A percentile compares a stretch with the other conserved stretches of the same genome.
These are phyloP conservation scores for Wallacemonas sp. DNA, from an alignment of 208 protist species.

Conservation along the genomic window DNA sequence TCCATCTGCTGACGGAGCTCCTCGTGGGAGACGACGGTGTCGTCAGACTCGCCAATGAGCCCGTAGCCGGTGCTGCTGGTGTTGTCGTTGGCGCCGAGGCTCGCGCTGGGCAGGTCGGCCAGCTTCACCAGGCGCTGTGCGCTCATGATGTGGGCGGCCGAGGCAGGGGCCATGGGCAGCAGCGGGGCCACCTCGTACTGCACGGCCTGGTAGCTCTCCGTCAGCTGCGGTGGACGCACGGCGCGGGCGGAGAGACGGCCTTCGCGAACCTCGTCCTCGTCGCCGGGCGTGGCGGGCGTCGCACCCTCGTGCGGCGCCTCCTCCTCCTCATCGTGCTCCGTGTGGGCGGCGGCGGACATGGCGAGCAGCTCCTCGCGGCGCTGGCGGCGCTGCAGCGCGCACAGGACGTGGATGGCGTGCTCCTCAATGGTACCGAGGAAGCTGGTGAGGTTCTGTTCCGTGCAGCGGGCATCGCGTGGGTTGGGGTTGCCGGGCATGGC, in stretches of 20 bases:
- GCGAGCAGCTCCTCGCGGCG: slow-evolving; percentile 19
- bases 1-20: slow-evolving; percentile 86
- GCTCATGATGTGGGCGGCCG: slow-evolving; percentile 52
- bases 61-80: slow-evolving; percentile 19
- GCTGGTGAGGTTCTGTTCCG: slow-evolving; percentile 85
- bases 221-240: slow-evolving; percentile 21
- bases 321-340: slow-evolving; percentile 30
- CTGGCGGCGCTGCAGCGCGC: slow-evolving; percentile 60
- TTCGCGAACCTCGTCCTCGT: slow-evolving; percentile 22
- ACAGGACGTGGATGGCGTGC: slow-evolving; percentile 78
- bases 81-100: slow-evolving; percentile 48
- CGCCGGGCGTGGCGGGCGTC: neutral
- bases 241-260: slow-evolving; percentile 21
- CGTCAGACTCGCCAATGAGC: slow-evolving; percentile 52
- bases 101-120: slow-evolving; percentile 76
- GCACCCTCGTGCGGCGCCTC: slow-evolving; percentile 22
- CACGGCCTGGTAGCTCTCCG: slow-evolving; percentile 17
- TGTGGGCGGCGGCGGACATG: neutral
- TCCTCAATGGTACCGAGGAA: slow-evolving; percentile 93
- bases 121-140: slow-evolving; percentile 67
- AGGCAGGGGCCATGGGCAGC: slow-evolving; percentile 45
- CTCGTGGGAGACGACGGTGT: slow-evolving; percentile 83
- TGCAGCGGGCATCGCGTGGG: slow-evolving; percentile 43
- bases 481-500: slow-evolving; percentile 22
- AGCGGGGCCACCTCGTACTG: slow-evolving; percentile 41